Conservation (phyloP, 2,329 filamentous ascomycete genomes). For the Cadophora sp. region DNA sequence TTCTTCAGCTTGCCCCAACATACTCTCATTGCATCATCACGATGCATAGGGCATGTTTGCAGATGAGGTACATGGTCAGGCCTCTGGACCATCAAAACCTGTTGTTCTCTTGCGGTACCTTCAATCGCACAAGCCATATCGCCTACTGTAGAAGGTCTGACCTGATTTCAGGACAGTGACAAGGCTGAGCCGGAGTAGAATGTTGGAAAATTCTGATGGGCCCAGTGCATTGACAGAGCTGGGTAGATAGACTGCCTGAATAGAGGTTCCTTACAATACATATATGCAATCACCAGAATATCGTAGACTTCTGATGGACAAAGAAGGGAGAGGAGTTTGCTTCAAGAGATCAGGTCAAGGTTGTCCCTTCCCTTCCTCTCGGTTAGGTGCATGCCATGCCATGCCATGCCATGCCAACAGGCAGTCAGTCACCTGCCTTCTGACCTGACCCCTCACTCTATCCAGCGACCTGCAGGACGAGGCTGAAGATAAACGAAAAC, state of each 20-base stretch:
- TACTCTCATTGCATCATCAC: not conserved
- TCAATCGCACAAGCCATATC: not conserved
- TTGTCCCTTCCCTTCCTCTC: not conserved
- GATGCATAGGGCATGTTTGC: slow-evolving; percentile 1
- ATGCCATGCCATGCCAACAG: slow-evolving; percentile 8
- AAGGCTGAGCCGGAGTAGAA: not conserved
- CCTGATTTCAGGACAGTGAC: not conserved
- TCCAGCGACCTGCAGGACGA: not conserved
- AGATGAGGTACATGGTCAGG: not conserved
- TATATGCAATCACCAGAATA: too few species aligned
- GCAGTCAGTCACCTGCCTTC: not conserved
- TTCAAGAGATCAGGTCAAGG: not conserved
- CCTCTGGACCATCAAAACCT: not conserved
- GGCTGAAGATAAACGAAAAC: not conserved
- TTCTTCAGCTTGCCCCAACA: not conserved
- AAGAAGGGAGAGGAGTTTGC: not conserved
- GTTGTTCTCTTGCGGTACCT: not conserved
- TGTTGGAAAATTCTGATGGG: not conserved
- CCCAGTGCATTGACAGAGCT: too few species aligned
- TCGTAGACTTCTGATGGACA: too few species aligned
- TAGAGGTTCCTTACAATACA: too few species aligned
- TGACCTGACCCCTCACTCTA: slow-evolving; percentile 4
- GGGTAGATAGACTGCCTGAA: too few species aligned
- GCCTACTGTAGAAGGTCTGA: not conserved
- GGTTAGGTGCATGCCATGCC: not conserved